Evolutionary conservation across 1,284 basidiomycete species (phyloP), one percentile per base, ranked within the genome.

Genomic region (Moesziomyces sp.): DNA sequence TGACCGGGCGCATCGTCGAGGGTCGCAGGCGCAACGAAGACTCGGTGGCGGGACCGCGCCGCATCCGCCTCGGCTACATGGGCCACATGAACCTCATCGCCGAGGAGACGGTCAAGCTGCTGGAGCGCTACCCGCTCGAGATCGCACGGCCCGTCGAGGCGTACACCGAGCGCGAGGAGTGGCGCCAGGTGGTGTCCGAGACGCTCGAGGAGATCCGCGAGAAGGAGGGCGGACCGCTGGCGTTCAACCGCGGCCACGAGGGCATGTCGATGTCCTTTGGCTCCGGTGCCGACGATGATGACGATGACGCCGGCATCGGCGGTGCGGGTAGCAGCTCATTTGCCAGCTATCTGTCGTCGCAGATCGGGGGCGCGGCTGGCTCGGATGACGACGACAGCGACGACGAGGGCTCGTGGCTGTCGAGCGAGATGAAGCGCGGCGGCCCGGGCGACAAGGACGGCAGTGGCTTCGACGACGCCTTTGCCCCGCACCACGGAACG

Each of bases 1-100:
- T 84, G 11, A 70, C 79, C 5, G 60, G 74, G 16, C 67, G 74
- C 30, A 83, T 84, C 46, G 65, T 84, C 14, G 78, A 83, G 28
- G 82, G 82, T 1, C 69, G 76, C 19, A 67, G 67, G 11, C 61
- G 69, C n/a, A 84, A 83, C 62, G 70, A 77, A 18, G 74, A 68
- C 46, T 82, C 80, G 0, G 65, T 77, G 8, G 64, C 62, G 3
- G 72, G 71, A 7, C 80, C 79, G 11, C 68, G 81, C 8, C 71
- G 66, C 14, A 80, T 84, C 28, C 77, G 83, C 14, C 65, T 84
- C 5, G 94, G 95, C 1, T 97, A 93, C 86, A 99, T 99, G 96
- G 96, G 96, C 0, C 95, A 99, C 83, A 89, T 99, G 46, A 92
- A 92, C 13, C 89, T 98, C 67, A 94, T 99, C 71, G 90, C 93